phyloP scores from a whole-genome alignment of 257 asterid genomes.

The Solanum arcanum region DNA sequence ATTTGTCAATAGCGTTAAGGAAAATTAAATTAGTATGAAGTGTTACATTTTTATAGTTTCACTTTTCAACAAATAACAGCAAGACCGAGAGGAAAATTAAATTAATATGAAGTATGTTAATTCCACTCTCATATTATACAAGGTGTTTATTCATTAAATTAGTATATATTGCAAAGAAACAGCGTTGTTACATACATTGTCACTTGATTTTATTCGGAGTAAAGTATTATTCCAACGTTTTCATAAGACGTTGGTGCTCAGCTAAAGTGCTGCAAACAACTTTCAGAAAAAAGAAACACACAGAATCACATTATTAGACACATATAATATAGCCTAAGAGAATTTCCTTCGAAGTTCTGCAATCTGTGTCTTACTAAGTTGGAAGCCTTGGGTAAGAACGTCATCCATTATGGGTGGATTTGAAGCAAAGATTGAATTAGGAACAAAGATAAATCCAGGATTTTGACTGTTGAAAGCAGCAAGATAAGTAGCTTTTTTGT shows the following conservation, averaged over 20 bases:
- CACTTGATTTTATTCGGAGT: not conserved
- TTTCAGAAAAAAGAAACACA: not conserved
- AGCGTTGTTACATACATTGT: not conserved
- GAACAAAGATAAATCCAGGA: not conserved
- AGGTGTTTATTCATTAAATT: not conserved
- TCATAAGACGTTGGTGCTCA: not conserved
- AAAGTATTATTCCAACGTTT: not conserved
- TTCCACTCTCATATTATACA: not conserved
- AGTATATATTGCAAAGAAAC: not conserved
- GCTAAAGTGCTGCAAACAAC: not conserved
- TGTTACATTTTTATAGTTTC: no score
- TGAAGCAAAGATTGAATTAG: not conserved
- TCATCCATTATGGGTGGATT: not conserved
- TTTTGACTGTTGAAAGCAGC: not conserved
- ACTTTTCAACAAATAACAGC: no score
- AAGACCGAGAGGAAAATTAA: no score
- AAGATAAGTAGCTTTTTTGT: not conserved
- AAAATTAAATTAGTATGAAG: no score
- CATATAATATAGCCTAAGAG: not conserved
- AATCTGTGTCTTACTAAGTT: not conserved
- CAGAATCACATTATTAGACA: not conserved
- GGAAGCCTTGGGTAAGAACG: not conserved
- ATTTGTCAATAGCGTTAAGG: no score
- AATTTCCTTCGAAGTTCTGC: not conserved
- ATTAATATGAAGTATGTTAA: not conserved